Conservation (phyloP, 345 rosid genomes). For the Pugionium dolabratum region DNA sequence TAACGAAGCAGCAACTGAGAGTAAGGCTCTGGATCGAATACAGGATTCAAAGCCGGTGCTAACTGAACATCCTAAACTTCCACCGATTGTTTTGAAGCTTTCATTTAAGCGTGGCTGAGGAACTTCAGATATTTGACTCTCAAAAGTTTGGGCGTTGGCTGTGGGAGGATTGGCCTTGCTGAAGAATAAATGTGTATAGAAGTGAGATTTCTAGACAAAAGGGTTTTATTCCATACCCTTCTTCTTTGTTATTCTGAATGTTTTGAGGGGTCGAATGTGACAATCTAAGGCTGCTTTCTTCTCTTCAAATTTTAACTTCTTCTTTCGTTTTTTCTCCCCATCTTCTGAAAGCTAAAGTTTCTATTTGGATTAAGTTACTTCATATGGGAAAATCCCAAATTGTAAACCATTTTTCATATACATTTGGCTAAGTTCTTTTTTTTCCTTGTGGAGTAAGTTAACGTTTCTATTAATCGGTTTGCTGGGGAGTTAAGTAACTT, state of each 20-base stretch:
- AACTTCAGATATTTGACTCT: conserved; percentile 26
- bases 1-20: conserved; percentile 31
- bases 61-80: conserved; percentile 32
- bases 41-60: conserved; percentile 21
- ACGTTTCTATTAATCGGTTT: background rate
- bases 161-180: conserved; percentile 24
- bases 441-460: conserved; percentile 4
- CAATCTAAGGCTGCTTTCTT: conserved; percentile 8
- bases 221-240: background rate
- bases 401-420: background rate
- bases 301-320: background rate
- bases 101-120: conserved; percentile 31
- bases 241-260: conserved; percentile 8
- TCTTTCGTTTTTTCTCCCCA: background rate
- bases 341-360: background rate
- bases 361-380: background rate
- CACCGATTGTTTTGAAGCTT: conserved; percentile 39
- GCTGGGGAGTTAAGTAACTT: conserved; percentile 8
- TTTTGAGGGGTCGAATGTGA: conserved; percentile 5
- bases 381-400: background rate
- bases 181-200: conserved; percentile 38
- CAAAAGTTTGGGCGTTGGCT: conserved; percentile 4
- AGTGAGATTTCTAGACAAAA: conserved; percentile 4
- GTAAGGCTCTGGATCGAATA: conserved; percentile 8
- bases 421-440: background rate